phyloP scores from a whole-genome alignment of 2,329 filamentous ascomycete genomes.

The Helotiales sp. region DNA sequence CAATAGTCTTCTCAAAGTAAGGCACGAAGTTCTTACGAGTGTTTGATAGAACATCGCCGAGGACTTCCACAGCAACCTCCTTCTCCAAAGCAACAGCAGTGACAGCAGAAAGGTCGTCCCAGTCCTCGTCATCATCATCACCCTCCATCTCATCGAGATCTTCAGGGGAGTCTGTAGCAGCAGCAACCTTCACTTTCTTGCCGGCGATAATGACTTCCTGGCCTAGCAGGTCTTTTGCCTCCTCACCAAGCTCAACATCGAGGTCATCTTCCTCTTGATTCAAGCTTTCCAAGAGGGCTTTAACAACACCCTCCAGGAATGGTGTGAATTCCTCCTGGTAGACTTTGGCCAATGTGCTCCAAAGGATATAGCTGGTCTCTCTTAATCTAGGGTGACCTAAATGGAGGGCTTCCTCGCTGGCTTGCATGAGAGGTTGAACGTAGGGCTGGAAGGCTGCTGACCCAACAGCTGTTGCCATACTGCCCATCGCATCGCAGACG shows the following conservation, averaged over 20 bases:
- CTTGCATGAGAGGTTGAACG: conserved; percentile 85
- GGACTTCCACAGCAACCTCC: conserved; percentile 92
- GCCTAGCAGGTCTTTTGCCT: conserved; percentile 72
- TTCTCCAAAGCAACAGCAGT: conserved; percentile 93
- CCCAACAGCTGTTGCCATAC: conserved; percentile 87
- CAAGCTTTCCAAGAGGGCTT: conserved; percentile 79
- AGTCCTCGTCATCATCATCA: conserved; percentile 78
- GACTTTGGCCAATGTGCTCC: conserved; percentile 91
- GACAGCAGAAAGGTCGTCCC: conserved; percentile 80
- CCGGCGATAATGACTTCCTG: conserved; percentile 76
- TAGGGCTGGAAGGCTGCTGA: conserved; percentile 85
- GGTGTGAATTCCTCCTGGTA: conserved; percentile 82
- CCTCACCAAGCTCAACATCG: conserved; percentile 72
- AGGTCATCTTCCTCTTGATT: conserved; percentile 85
- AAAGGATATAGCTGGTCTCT: conserved; percentile 96
- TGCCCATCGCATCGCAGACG: conserved; percentile 89
- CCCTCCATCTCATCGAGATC: conserved; percentile 62
- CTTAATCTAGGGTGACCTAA: conserved; percentile 88
- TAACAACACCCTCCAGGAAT: conserved; percentile 76
- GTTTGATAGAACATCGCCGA: conserved; percentile 89
- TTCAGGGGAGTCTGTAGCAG: conserved; percentile 58
- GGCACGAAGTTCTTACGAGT: conserved; percentile 77
- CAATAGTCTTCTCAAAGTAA: conserved; percentile 86
- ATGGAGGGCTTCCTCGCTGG: conserved; percentile 86
- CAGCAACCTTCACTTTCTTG: conserved; percentile 81